A percentile compares a stretch with the other conserved stretches of the same genome.
Conservation (phyloP, 768 basidiomycete species). For the Phlebiopsis flavidoalba region DNA sequence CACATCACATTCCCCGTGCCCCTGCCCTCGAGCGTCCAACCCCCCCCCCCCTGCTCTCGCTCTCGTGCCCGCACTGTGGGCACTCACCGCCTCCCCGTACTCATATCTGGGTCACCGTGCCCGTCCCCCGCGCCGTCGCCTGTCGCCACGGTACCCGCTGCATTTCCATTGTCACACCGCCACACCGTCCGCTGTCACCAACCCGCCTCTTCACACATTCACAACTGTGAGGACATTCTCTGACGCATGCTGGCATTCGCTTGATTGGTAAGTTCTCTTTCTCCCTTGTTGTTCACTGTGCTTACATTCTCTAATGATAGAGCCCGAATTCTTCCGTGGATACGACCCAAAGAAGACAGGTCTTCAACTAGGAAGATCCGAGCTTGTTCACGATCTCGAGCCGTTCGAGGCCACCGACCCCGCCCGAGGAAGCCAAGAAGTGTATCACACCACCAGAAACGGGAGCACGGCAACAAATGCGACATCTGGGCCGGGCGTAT, state of each 20-base stretch:
- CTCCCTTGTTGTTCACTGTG: background rate
- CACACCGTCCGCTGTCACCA: no score
- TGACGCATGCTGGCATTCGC: conserved; percentile 87
- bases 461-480: conserved; percentile 94
- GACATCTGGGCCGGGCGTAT: conserved; percentile 94
- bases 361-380: conserved; percentile 96
- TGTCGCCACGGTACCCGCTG: no score
- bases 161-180: no score
- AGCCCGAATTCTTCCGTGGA: conserved; percentile 96
- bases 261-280: conserved; percentile 81
- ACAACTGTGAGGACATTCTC: conserved; percentile 89
- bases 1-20: no score
- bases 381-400: conserved; percentile 94
- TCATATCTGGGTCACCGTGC: no score
- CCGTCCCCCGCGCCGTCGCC: no score
- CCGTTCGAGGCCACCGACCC: conserved; percentile 89
- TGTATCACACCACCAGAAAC: no score
- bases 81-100: no score
- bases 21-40: no score
- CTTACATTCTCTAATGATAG: conserved; percentile 39
- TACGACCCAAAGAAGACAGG: conserved; percentile 97
- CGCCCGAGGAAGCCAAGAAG: conserved; percentile 87
- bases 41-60: no score
- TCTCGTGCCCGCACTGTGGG: no score
- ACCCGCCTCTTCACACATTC: no score